Percentiles rank a stretch among this genome's conserved stretches.
Conservation (phyloP, 1,284 basidiomycete species). For the Fomitiporia mediterranea region DNA sequence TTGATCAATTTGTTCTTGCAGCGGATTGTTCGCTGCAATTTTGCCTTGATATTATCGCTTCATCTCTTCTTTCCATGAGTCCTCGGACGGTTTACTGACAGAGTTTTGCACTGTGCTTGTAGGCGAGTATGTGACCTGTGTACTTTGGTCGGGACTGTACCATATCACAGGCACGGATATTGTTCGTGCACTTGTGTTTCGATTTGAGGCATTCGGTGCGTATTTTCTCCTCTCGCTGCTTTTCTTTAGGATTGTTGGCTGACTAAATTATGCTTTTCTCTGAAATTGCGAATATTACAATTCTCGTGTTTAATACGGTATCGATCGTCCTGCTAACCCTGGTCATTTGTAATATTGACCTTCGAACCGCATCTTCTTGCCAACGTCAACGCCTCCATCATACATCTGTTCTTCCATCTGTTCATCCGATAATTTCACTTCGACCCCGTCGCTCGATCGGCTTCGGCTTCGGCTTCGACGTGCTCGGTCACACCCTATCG, state of each 20-base stretch:
- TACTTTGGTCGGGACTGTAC: slow-evolving; percentile 84
- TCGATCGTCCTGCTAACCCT: no score
- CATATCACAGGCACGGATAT: slow-evolving; percentile 79
- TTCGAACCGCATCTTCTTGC: not conserved
- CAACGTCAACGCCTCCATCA: slow-evolving; percentile 1
- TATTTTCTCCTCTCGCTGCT: slow-evolving; percentile 26
- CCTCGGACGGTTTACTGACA: no score
- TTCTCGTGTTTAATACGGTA: no score
- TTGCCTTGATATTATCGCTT: no score
- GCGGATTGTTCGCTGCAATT: no score
- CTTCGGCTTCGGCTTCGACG: not conserved
- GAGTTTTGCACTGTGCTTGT: no score
- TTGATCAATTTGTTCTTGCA: no score
- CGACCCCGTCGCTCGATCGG: no score
- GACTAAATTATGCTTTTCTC: not conserved
- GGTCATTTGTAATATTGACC: not conserved
- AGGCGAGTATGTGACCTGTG: slow-evolving; percentile 84
- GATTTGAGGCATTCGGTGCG: slow-evolving; percentile 78
- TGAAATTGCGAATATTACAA: not conserved
- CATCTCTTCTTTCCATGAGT: no score
- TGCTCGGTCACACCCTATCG: not conserved
- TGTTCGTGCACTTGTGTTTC: slow-evolving; percentile 44
- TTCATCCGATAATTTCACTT: not conserved
- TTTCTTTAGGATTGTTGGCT: slow-evolving; percentile 19
- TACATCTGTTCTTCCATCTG: not conserved